Base-by-base conservation (phyloP, 208 protist species). In the Acanthamoeba lenticulata region DNA sequence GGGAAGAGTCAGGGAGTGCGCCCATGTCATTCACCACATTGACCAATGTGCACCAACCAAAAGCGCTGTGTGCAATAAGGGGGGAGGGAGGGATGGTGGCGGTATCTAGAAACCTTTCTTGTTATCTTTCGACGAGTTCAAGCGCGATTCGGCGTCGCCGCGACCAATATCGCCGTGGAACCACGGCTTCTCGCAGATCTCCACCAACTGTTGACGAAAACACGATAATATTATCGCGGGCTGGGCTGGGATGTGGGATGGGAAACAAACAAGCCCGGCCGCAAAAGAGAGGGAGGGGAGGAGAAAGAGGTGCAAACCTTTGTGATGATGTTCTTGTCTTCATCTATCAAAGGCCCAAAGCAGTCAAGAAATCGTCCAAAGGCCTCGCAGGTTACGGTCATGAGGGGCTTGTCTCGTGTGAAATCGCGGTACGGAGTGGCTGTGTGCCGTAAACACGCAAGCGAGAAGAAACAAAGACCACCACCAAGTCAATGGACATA, bases 271-370 rank as follows among this genome's bases (percentile, higher is more conserved):
- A 42, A 6, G 7, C 3, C 2, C 2, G 11, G 2, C 47, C 34
- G 4, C n/a, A 88, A 13, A 40, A 9, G n/a, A 21, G 42, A 40
- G n/a, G 34, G 47, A 1, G 34, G 15, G 34, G 67, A 13, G 11
- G 9, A n/a, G 55, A 17, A 6, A 17, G 57, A 5, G 52, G 2
- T 9, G 11, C 29, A 5, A 9, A 89, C 81, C 81, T 62, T 89
- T 27, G 47, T 89, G 81, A 89, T 89, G 45, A 89, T 89, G 81
- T 89, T 89, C 34, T 89, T 62, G 45, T 62, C 81, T 17, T 62
- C 49, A 27, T 89, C 81, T 3, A 65, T 89, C 34, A 89, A 40
- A 1, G 81, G 81, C n/a, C 81, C 81, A 62, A 89, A 89, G 47
- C 81, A 89, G 36, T 89, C 49, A 9, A 89, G 34, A 24, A 89